Evolutionary conservation across 192 early-diverging fungal genomes (phyloP), one percentile per base, ranked within the genome.

Genomic region (Gonapodya sp.): DNA sequence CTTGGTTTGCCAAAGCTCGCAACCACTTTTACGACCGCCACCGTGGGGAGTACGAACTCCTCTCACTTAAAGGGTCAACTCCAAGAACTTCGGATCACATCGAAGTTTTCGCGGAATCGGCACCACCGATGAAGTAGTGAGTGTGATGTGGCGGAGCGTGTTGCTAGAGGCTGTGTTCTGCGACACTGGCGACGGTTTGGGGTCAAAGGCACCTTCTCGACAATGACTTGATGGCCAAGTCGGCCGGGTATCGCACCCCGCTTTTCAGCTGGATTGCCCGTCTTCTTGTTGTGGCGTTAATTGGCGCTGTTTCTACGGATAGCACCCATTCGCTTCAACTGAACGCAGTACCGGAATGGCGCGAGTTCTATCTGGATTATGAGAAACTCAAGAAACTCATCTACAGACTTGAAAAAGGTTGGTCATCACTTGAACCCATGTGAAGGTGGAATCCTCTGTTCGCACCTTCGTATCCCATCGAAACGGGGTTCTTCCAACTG

Each of bases 281-380:
- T 24, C n/a, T n/a, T n/a, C n/a, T n/a, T n/a, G n/a, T n/a, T n/a
- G n/a, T n/a, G n/a, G n/a, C n/a, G n/a, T n/a, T n/a, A n/a, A n/a
- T n/a, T 64, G 8, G 46, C 24, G 8, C 46, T 64, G 8, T 64
- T 64, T 64, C 46, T 64, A 16, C 46, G 46, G n/a, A 16, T 64
- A 64, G 46, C 82, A 94, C 95, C 31, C 93, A 94, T 84, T 91
- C 93, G 33, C 89, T 98, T 73, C 93, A 96, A 86, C 92, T 98
- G 82, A 98, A 98, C 82, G 91, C 94, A 36, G 94, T 81, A n/a
- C 88, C 87, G 33, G 87, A 93, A 82, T 92, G 89, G 86, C 83
- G 81, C 34, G 86, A 89, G 2, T 73, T 84, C 77, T 87, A 87
- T 73, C 87, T 83, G 18, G 82, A 83, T 1, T 88, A 88, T 80